Base-by-base conservation (phyloP, 129 eudicot species). In the Calendula officinalis region DNA sequence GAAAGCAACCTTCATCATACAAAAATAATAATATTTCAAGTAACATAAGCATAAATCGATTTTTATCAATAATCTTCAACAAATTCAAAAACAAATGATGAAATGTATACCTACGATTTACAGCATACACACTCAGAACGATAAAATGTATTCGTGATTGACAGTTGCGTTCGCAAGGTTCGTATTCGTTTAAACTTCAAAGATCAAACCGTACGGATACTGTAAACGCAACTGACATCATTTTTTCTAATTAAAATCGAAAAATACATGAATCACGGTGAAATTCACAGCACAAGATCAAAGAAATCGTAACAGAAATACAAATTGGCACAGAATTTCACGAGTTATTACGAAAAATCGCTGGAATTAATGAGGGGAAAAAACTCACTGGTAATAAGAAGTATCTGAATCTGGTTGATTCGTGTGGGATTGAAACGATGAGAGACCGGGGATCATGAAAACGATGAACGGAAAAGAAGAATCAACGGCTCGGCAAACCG, bases 381-480 rank as follows among this genome's bases (percentile, higher is more conserved):
- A 44, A 40, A 51, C 62, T 40, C 14, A 71, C 76, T 15, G 67
- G 62, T 8, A 63, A 71, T 22, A 52, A 49, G 62, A 62, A 71
- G 22, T 69, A 71, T 50, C 52, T 50, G 68, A 71, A 40, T 60
- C 68, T 47, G 49, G 59, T 30, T 43, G 73, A 64, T 67, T 69
- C 22, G 49, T 46, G 32, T 16, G 57, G 37, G 41, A 59, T 27
- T 41, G 63, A 55, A 33, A 1, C 45, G 56, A 50, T 63, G 56
- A 46, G 56, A 45, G 68, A 63, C 56, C 43, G 36, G 52, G 22
- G 62, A 13, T n/a, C 45, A 71, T 61, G 62, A 61, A 70, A 38
- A 66, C 12, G 61, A 70, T 60, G 67, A 60, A 40, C 34, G 49
- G 45, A 70, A 61, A 59, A 71, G 76, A 71, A 71, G 69, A 71